Evolutionary conservation across 805 yeast species (phyloP).

Genomic region (Candida pseudoglaebosa): DNA sequence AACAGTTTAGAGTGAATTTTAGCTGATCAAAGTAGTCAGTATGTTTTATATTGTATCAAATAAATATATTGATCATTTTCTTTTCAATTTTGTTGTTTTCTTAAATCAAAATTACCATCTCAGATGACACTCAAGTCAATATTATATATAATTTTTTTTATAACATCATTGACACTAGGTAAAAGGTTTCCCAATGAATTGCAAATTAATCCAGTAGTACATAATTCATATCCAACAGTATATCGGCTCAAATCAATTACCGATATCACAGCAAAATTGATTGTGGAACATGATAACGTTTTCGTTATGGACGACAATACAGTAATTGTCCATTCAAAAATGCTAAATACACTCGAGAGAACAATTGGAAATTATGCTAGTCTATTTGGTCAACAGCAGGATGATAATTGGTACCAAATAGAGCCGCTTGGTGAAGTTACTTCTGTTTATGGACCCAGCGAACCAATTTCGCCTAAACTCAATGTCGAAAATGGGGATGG

Average conservation of each 20-base stretch:
- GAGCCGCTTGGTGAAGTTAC: neutral
- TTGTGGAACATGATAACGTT: slow-evolving; percentile 1
- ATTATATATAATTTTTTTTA: neutral
- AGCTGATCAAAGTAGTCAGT: neutral
- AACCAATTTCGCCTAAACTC: slow-evolving; percentile 2
- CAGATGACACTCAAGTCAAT: neutral
- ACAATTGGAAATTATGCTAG: neutral
- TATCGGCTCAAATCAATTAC: neutral
- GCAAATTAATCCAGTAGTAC: neutral
- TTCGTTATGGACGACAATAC: slow-evolving; percentile 1
- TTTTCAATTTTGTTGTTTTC: neutral
- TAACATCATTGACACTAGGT: neutral
- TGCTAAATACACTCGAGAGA: slow-evolving; percentile 1
- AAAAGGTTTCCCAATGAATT: neutral
- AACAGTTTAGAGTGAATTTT: too few species aligned
- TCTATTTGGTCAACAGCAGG: neutral
- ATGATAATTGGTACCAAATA: slow-evolving; percentile 3
- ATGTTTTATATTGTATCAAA: neutral
- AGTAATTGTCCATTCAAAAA: neutral
- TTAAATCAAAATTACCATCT: too few species aligned
- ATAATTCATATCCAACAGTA: neutral
- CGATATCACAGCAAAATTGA: neutral
- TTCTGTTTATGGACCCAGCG: neutral
- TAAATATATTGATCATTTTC: too few species aligned
- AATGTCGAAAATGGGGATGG: slow-evolving; percentile 1